phyloP scores from a whole-genome alignment of 768 basidiomycete species.

The Leccinum barrowsii region DNA sequence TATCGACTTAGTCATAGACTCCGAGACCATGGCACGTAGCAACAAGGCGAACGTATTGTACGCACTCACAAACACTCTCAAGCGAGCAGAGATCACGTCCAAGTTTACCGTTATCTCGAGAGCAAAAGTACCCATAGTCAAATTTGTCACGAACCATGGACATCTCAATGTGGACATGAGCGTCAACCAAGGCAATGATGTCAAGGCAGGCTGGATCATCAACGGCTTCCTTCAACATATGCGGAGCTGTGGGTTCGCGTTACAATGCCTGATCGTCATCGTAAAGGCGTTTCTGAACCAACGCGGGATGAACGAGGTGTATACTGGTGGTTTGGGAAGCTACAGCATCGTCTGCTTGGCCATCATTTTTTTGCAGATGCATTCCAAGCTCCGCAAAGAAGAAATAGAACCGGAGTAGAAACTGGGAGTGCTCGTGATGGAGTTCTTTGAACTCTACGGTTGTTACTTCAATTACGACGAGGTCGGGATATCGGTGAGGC shows the following conservation, averaged over 20 bases:
- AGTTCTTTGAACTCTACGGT: too few relatives aligned
- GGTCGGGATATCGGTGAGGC: too few relatives aligned
- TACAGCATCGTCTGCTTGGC: conserved; percentile 93
- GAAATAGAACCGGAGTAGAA: conserved; percentile 47
- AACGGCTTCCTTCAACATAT: conserved; percentile 74
- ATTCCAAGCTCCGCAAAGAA: conserved; percentile 85
- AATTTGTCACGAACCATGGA: conserved; percentile 82
- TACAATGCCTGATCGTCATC: conserved; percentile 82
- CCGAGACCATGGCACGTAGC: too few relatives aligned
- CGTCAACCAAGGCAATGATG: conserved; percentile 85
- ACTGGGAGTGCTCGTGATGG: too few relatives aligned
- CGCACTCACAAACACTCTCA: too few relatives aligned
- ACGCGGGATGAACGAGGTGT: conserved; percentile 97
- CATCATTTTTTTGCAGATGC: conserved; percentile 94
- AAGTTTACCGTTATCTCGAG: conserved; percentile 30
- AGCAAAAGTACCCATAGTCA: conserved; percentile 96
- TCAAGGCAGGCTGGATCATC: conserved; percentile 75
- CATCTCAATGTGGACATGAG: conserved; percentile 90
- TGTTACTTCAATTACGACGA: too few relatives aligned
- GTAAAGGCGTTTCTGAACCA: conserved; percentile 89
- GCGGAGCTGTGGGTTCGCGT: conserved; percentile 52
- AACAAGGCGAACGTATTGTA: too few relatives aligned
- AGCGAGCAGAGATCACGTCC: too few relatives aligned
- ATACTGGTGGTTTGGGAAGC: conserved; percentile 89
- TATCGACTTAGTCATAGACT: too few relatives aligned